Evolutionary conservation across 169 alveolate genomes (phyloP), one percentile per base, ranked within the genome.

Genomic region (Toxoplasma gondii): DNA sequence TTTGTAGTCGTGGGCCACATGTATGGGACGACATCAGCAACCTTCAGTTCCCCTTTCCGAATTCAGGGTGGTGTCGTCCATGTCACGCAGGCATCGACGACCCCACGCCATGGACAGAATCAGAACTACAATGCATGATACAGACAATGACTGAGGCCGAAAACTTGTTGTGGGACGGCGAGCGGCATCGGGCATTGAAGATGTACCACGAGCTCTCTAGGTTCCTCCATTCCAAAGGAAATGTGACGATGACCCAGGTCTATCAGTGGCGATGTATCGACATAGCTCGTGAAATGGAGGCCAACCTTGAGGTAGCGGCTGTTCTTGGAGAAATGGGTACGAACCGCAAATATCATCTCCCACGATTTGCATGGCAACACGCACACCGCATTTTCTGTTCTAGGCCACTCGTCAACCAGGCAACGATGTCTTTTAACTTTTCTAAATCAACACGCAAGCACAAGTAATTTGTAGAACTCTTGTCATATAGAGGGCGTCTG

Each of bases 311-410:
- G 88, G 36, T 81, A 4, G 88, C 88, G 53, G 88, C 49, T 36
- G 49, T 81, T 10, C 49, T 81, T 41, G 49, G 88, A 39, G 88
- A 81, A 81, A 81, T 81, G 34, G 88, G 88, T 81, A 41, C 27
- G 88, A 29, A 17, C 39, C 39, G 39, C 34, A 70, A 9, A 12
- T 12, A 0, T 49, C 58, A 49, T 5, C 27, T 49, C 22, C 4
- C 58, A 9, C 1, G 58, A 49, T 49, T 49, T 49, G 58, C 58
- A 49, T 17, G 27, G 58, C 58, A 49, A 17, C 58, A 5, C 12
- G 4, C 27, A 9, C 12, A 9, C 0, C 58, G 27, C 58, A 0
- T 49, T 12, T 49, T 49, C 58, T 49, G 58, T 1, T 9, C 58
- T 17, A 49, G 27, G 22, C 58, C 12, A 49, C 58, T 12, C 58